These are phyloP conservation scores for Pichia sp. DNA, from an alignment of 1,139 yeast species.

Conservation along the genomic window DNA sequence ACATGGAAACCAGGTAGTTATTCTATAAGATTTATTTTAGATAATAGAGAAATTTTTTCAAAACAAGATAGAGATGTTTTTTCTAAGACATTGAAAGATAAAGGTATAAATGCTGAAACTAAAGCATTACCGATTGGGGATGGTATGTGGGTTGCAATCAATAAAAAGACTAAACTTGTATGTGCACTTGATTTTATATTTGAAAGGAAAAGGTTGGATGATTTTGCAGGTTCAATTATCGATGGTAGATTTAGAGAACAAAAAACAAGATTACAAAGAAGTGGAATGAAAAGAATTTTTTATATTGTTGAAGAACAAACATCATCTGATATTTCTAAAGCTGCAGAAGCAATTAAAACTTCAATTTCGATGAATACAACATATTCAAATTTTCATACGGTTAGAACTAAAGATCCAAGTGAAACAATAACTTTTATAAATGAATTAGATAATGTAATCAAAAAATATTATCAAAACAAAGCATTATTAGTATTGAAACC, in stretches of 20 bases:
- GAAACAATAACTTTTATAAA: constrained; percentile 66
- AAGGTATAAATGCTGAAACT: constrained; percentile 48
- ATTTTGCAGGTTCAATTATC: constrained; percentile 69
- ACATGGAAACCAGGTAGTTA: constrained; percentile 51
- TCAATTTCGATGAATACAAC: constrained; percentile 70
- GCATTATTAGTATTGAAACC: constrained; percentile 46
- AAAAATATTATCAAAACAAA: constrained; percentile 31
- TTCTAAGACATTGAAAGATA: constrained; percentile 42
- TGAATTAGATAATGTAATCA: constrained; percentile 48
- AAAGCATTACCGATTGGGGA: constrained; percentile 77
- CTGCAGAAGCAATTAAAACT: constrained; percentile 66
- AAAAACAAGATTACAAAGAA: constrained; percentile 62
- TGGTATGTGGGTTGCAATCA: constrained; percentile 78
- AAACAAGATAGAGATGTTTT: constrained; percentile 60
- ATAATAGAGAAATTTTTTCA: constrained; percentile 73
- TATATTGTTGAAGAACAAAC: constrained; percentile 80
- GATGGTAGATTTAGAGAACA: constrained; percentile 91
- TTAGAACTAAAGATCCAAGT: constrained; percentile 64
- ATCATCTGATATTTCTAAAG: constrained; percentile 37
- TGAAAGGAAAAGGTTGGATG: constrained; percentile 86
- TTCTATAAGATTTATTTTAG: constrained; percentile 60
- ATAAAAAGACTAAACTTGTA: constrained; percentile 49
- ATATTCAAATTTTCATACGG: constrained; percentile 58
- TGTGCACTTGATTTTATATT: constrained; percentile 74
- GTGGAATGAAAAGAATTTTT: constrained; percentile 61